These are phyloP conservation scores for Pyronema omphalodes DNA, from an alignment of 495 filamentous ascomycete species.

Conservation along the genomic window DNA sequence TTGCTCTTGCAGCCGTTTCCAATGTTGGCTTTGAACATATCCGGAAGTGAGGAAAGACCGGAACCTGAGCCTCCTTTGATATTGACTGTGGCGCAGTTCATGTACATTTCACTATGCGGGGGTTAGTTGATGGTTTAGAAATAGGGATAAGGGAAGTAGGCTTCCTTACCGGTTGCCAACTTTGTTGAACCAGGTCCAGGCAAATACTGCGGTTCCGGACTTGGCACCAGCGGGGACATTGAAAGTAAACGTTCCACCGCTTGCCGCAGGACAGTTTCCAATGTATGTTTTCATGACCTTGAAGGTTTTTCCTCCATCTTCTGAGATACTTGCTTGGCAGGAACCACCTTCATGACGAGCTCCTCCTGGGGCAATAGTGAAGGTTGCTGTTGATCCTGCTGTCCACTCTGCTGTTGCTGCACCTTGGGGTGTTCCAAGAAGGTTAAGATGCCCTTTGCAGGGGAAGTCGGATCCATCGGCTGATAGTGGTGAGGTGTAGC, in stretches of 20 bases:
- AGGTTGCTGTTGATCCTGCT: constrained; percentile 38
- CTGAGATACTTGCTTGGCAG: constrained; percentile 45
- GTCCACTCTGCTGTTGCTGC: constrained; percentile 32
- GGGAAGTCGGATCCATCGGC: constrained; percentile 35
- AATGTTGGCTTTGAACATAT: constrained; percentile 18
- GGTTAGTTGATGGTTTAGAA: no score
- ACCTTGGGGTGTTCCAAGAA: constrained; percentile 31
- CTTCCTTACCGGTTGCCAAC: constrained; percentile 27
- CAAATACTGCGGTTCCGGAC: constrained; percentile 10
- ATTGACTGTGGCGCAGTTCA: constrained; percentile 39
- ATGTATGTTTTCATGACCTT: constrained; percentile 47
- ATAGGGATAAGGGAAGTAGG: background rate
- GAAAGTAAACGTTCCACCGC: constrained; percentile 35
- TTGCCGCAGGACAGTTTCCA: constrained; percentile 37
- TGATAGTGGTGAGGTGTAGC: constrained; percentile 37
- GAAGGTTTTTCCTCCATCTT: constrained; percentile 43
- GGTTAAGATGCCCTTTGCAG: constrained; percentile 49
- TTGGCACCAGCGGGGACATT: constrained; percentile 38
- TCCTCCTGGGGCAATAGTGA: constrained; percentile 34
- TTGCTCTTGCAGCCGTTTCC: constrained; percentile 13
- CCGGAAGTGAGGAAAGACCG: constrained; percentile 10
- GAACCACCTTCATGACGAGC: constrained; percentile 45
- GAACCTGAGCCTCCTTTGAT: constrained; percentile 30
- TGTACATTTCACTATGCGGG: constrained; percentile 42
- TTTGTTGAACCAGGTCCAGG: constrained; percentile 36